phyloP scores from a whole-genome alignment of 257 asterid species.

The Leonotis leonurus region DNA sequence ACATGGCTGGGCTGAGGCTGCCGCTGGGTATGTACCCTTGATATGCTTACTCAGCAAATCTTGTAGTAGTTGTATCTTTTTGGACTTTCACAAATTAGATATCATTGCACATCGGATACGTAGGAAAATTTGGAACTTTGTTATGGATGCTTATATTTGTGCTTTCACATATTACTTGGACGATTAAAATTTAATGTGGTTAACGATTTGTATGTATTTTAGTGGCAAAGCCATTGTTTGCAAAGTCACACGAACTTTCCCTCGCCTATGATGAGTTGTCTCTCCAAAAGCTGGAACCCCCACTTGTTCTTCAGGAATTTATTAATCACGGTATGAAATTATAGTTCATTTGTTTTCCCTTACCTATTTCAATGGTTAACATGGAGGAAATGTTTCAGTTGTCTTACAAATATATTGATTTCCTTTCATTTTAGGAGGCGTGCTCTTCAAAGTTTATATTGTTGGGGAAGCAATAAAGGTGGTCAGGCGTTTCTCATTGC shows the following conservation, averaged over 20 bases:
- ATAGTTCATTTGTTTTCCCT: background rate
- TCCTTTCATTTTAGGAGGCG: constrained; percentile 60
- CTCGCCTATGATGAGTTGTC: constrained; percentile 82
- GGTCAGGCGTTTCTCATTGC: constrained; percentile 86
- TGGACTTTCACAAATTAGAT: background rate
- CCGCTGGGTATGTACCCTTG: constrained; percentile 58
- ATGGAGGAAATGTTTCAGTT: background rate
- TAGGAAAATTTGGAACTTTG: background rate
- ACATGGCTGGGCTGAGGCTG: constrained; percentile 60
- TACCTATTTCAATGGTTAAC: background rate
- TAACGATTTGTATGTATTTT: constrained; percentile 8
- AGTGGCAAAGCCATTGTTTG: constrained; percentile 94
- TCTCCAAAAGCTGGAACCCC: constrained; percentile 82
- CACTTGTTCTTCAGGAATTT: constrained; percentile 91
- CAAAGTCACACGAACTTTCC: constrained; percentile 87
- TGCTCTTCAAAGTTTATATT: constrained; percentile 85
- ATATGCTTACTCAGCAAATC: constrained; percentile 5
- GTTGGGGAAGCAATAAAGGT: constrained; percentile 93
- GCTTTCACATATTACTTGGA: background rate
- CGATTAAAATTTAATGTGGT: background rate
- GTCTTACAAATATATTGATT: background rate
- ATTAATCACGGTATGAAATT: constrained; percentile 70
- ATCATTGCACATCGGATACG: too few relatives aligned
- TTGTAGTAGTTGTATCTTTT: too few relatives aligned
- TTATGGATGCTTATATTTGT: background rate